Base-by-base conservation (phyloP, 805 yeast species). In the Candida arabinofermentans region DNA sequence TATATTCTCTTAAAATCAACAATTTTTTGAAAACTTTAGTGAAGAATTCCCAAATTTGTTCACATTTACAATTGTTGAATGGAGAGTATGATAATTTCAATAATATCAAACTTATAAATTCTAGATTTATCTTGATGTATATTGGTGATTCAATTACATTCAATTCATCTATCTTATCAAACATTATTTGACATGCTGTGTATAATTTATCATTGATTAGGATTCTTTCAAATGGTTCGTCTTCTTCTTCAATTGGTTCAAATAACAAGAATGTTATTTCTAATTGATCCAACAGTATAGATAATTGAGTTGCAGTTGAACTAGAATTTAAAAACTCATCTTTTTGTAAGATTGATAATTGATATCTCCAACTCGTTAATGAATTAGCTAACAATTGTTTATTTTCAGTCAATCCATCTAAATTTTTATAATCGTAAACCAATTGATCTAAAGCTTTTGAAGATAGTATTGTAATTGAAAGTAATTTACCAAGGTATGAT, bases 301-400 rank as follows among this genome's bases (percentile, higher is more conserved):
- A 27, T 16, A 50, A 40, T 3, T 46, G 24, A 13, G 27, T 19
- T 14, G 26, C 18, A 6, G 36, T 19, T 5, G 27, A 24, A n/a
- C n/a, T n/a, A n/a, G n/a, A n/a, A n/a, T n/a, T n/a, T 8, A 17
- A 10, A 12, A 27, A 8, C 3, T 32, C 27, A 26, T 48, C 30
- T 13, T 14, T 18, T 30, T 37, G 35, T 16, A 50, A 27, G 10
- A 35, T 32, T 16, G 40, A 27, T 9, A 58, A 24, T 40, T 55
- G 53, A 26, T 47, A 52, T 34, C 46, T 47, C 61, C 59, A 60
- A 10, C 47, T 37, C 30, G 52, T 43, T 6, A 59, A 42, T 0
- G 63, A 53, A 37, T 51, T 57, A 2, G 40, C 14, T 17, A 58
- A 27, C 9, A 56, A 33, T 29, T 41, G 40, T 34, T 40, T 37